These are phyloP conservation scores for Cyclostephanos invisitatus DNA, from an alignment of 108 stramenopile species.

Conservation along the genomic window DNA sequence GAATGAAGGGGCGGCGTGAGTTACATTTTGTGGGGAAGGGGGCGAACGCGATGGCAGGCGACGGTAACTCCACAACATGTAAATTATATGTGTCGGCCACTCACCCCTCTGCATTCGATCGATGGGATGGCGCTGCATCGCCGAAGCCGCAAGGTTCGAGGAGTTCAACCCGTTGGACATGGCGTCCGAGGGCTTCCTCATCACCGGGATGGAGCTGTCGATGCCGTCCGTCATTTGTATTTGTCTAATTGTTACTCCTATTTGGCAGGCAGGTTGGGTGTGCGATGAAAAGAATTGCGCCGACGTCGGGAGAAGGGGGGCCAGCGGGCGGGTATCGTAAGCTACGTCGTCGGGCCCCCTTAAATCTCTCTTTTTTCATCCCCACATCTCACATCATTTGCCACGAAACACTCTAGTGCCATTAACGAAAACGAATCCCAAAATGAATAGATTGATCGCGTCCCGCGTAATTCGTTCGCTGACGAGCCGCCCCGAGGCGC, in stretches of 20 bases:
- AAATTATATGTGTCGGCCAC: not conserved
- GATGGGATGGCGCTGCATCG: slow-evolving; percentile 71
- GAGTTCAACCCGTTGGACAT: slow-evolving; percentile 84
- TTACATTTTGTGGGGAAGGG: not conserved
- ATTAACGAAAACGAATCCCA: not conserved
- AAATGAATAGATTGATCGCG: slow-evolving; percentile 21
- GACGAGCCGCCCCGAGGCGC: slow-evolving; percentile 6
- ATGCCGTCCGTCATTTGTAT: slow-evolving; percentile 13
- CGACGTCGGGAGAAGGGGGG: not conserved
- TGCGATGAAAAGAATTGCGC: not conserved
- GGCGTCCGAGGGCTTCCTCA: slow-evolving; percentile 69
- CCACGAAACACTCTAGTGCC: too few relatives aligned
- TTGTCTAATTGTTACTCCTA: not conserved
- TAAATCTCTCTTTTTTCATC: too few relatives aligned
- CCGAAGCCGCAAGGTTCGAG: slow-evolving; percentile 71
- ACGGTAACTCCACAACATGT: not conserved
- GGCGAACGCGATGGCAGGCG: slow-evolving; percentile 2
- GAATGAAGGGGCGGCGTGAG: not conserved
- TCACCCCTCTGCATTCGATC: slow-evolving; percentile 79
- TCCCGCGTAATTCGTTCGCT: slow-evolving; percentile 20
- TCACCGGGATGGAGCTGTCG: slow-evolving; percentile 66
- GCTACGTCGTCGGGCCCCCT: too few relatives aligned
- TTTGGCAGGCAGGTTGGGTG: not conserved
- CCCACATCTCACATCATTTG: too few relatives aligned
- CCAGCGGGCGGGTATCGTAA: too few relatives aligned